Conservation (phyloP, 257 asterid species). For the Lavandula angustifolia region DNA sequence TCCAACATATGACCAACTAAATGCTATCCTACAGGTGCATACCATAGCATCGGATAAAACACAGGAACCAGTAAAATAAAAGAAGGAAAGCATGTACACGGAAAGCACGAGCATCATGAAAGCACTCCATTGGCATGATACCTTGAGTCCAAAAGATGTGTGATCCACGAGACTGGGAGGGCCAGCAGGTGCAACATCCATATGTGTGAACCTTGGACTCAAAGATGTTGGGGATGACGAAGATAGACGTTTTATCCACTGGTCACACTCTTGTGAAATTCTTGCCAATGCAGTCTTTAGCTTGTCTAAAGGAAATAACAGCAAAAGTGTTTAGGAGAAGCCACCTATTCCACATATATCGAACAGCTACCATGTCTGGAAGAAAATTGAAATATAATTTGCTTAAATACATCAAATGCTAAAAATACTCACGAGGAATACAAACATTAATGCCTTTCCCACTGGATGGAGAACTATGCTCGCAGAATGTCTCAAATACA, state of each 20-base stretch:
- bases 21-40: conserved; percentile 17
- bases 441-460: conserved; percentile 62
- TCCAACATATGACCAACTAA: neutral
- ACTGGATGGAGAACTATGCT: conserved; percentile 51
- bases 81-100: conserved; percentile 8
- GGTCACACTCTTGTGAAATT: conserved; percentile 87
- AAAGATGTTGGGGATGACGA: conserved; percentile 62
- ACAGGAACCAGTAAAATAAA: conserved; percentile 10
- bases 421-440: conserved; percentile 67
- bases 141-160: conserved; percentile 77
- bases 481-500: conserved; percentile 75
- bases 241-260: conserved; percentile 77
- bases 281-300: conserved; percentile 83
- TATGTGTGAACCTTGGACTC: conserved; percentile 58
- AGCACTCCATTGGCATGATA: conserved; percentile 38
- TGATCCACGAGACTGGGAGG: conserved; percentile 74
- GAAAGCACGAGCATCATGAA: conserved; percentile 16
- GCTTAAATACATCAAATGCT: conserved; percentile 17
- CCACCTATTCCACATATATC: conserved; percentile 26
- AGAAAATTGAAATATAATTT: conserved; percentile 22
- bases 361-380: neutral
- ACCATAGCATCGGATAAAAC: neutral
- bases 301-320: conserved; percentile 62
- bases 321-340: conserved; percentile 33
- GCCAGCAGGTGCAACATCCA: conserved; percentile 87